Evolutionary conservation across 768 basidiomycete species (phyloP), one percentile per base, ranked within the genome.

Genomic region (Boletus coccyginus): DNA sequence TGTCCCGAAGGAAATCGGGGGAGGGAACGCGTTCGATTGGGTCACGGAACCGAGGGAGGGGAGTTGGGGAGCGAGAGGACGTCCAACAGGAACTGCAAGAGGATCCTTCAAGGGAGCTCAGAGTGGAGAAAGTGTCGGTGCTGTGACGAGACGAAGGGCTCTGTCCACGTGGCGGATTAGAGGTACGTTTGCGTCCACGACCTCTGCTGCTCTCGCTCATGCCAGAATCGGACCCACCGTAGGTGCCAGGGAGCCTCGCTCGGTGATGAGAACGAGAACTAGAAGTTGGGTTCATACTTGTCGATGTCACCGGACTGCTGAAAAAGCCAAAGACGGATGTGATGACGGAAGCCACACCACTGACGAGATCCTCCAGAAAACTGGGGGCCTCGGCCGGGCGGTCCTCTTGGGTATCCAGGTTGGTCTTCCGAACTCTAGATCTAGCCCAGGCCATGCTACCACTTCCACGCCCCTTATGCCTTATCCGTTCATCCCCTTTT

Each of bases 51-150:
- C 52, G 65, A 27, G 70, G 54, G 14, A 53, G 60, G 8, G 67
- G 68, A 33, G 55, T 65, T 9, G 50, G 66, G 46, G 58, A 55
- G 50, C 62, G 68, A 21, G 63, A 65, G 7, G 56, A 29, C 31
- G 53, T 66, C 70, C 63, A 75, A 73, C 74, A 71, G 61, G 61
- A 74, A 35, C 70, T 74, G n/a, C 71, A 70, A 24, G 63, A 69
- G 9, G 71, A 74, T 1, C 62, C 71, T 3, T 75, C 73, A 2
- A 84, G 62, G 6, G 83, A 80, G 52, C 83, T 84, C 32, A 83
- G 46, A 0, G 80, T 81, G 12, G 81, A 77, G 55, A 78, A 77
- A 0, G 75, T 74, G 33, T 56, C 58, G 0, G 53, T 51, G 54
- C 74, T 80, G 29, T 60, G 52, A 42, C 70, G 19, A 59, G 75